Evolutionary conservation across 2,329 filamentous ascomycete species (phyloP), one percentile per base, ranked within the genome.

Genomic region (Aspergillus hortae): DNA sequence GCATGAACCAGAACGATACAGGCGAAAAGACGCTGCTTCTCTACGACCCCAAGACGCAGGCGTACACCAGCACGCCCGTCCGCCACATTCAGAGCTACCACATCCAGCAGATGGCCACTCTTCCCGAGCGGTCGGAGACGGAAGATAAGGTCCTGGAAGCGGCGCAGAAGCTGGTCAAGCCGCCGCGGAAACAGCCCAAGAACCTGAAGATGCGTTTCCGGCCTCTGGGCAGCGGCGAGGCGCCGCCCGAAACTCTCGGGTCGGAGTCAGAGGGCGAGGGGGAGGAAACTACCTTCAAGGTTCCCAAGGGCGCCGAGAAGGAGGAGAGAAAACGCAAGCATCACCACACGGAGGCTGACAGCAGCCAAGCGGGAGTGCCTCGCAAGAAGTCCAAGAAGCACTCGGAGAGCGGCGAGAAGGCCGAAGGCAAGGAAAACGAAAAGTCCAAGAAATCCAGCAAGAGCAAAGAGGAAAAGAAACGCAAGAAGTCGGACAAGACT

Each of bases 161-260:
- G 6, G 52, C 61, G 19, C 63, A 63, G 36, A 58, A 65, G 43
- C 53, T 65, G 36, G 63, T 67, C 21, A 74, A 70, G 55, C 67
- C 69, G 2, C 59, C 67, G 32, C 66, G 68, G 33, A 63, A 70
- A 48, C 74, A 77, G 49, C 74, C 74, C 12, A 71, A 71, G 52
- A 56, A 73, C 48, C 49, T 77, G 54, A 74, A 69, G 56, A 74
- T 75, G 72, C 73, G 74, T 27, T 76, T 76, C 54, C 67, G 66
- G 7, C 74, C 74, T 17, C 68, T 74, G 35, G 74, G 74, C 23
- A 73, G 69, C 45, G 59, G 60, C 6, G 54, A 60, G 14, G 61
- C 56, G 2, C 57, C 62, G 0, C 63, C 69, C 1, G 68, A 72
- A 56, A 71, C 66, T 4, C 53, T 72, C 36, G 72, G 68, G 11